These are phyloP conservation scores for Teratosphaeria zuluensis DNA, from an alignment of 2,329 filamentous ascomycete genomes.

Conservation along the genomic window DNA sequence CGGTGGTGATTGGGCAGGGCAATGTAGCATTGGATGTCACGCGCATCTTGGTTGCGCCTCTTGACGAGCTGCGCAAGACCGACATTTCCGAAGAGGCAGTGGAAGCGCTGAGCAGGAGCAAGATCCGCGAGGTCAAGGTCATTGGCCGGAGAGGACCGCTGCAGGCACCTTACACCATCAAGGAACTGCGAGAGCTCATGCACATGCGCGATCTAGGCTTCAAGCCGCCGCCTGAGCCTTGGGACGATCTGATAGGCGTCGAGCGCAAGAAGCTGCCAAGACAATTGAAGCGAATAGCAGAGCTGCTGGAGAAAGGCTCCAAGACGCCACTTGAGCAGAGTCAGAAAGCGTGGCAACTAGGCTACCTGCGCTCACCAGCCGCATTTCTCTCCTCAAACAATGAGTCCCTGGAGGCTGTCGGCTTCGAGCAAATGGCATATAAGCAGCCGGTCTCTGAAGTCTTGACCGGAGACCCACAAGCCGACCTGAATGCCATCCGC, in stretches of 20 bases:
- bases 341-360: conserved; percentile 67
- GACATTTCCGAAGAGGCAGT: conserved; percentile 85
- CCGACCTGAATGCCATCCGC: conserved; percentile 20
- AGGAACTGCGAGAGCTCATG: conserved; percentile 82
- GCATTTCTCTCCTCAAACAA: conserved; percentile 50
- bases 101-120: conserved; percentile 60
- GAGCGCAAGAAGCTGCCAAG: conserved; percentile 61
- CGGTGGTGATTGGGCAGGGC: conserved; percentile 83
- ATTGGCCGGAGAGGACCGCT: conserved; percentile 74
- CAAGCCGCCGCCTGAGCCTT: conserved; percentile 39
- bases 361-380: conserved; percentile 73
- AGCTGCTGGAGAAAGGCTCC: conserved; percentile 71
- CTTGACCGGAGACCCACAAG: conserved; percentile 18
- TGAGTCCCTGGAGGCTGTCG: conserved; percentile 50
- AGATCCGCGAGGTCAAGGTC: conserved; percentile 70
- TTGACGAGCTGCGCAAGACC: conserved; percentile 65
- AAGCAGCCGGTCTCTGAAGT: conserved; percentile 5
- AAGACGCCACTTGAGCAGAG: conserved; percentile 38
- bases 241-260: conserved; percentile 33
- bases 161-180: conserved; percentile 90
- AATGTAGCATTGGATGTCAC: conserved; percentile 95
- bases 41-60: conserved; percentile 68
- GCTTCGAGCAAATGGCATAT: conserved; percentile 50
- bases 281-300: conserved; percentile 65
- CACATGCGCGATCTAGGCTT: conserved; percentile 65